phyloP scores from a whole-genome alignment of 345 rosid species.

The Brassica incana region DNA sequence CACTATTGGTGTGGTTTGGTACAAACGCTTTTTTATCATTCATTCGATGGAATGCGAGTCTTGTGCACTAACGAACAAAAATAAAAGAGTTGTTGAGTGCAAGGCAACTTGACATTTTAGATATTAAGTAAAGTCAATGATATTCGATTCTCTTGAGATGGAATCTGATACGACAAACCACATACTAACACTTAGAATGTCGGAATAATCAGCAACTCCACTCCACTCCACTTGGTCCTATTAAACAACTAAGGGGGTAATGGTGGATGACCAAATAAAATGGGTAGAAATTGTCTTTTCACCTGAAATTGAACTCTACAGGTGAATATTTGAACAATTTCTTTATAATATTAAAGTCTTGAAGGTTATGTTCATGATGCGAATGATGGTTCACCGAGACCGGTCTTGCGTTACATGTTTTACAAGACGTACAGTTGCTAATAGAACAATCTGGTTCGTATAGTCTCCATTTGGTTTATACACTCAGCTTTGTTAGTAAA shows the following conservation, averaged over 20 bases:
- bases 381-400: constrained; percentile 49
- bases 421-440: constrained; percentile 57
- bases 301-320: too few relatives aligned
- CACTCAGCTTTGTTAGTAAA: not conserved
- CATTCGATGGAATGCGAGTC: constrained; percentile 23
- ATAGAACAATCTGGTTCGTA: constrained; percentile 64
- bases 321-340: too few relatives aligned
- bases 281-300: too few relatives aligned
- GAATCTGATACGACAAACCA: constrained; percentile 41
- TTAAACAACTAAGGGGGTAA: too few relatives aligned
- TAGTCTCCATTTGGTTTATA: constrained; percentile 14
- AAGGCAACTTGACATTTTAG: not conserved
- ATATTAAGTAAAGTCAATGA: constrained; percentile 28
- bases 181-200: constrained; percentile 26
- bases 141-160: constrained; percentile 27
- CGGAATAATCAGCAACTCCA: constrained; percentile 27
- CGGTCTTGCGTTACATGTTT: constrained; percentile 62
- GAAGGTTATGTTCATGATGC: too few relatives aligned
- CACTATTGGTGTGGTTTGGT: not conserved
- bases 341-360: too few relatives aligned
- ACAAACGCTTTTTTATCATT: not conserved
- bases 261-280: too few relatives aligned
- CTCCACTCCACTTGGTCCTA: constrained; percentile 11
- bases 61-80: constrained; percentile 22
- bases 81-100: not conserved